These are phyloP conservation scores for Salix brachista DNA, from an alignment of 345 rosid genomes.

Conservation along the genomic window DNA sequence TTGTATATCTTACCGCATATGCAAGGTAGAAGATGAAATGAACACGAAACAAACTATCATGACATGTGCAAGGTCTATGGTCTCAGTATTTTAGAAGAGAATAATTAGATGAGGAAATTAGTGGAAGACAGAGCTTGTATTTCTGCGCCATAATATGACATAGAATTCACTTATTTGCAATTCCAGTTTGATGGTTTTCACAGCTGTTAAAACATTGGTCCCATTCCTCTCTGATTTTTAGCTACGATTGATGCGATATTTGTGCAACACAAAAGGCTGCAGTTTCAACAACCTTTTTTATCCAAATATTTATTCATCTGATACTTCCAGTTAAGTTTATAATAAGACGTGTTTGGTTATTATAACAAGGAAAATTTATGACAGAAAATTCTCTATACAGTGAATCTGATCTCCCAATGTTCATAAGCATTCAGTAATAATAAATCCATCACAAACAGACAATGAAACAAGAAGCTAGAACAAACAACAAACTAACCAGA, in stretches of 20 bases:
- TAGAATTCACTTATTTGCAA: neutral
- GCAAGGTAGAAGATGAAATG: neutral
- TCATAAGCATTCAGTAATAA: neutral
- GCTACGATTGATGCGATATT: neutral
- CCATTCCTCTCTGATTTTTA: neutral
- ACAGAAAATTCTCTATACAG: neutral
- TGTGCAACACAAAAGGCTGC: too few species aligned
- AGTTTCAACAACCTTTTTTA: neutral
- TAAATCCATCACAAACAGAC: neutral
- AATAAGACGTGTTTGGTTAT: neutral
- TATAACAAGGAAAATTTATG: neutral
- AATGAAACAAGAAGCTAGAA: neutral
- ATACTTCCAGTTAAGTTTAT: neutral
- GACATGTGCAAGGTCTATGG: neutral
- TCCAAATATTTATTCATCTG: neutral
- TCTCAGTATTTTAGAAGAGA: neutral
- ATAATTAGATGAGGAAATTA: neutral
- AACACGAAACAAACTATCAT: neutral
- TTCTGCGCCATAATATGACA: neutral
- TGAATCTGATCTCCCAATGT: neutral
- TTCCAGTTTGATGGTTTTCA: neutral
- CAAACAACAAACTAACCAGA: neutral
- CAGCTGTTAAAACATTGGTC: neutral
- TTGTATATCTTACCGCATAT: neutral
- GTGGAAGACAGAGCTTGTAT: neutral